Percentiles rank a stretch among this genome's conserved stretches.
Evolutionary conservation across 495 filamentous ascomycete genomes (phyloP).

Genomic region (Xylaria castorea): DNA sequence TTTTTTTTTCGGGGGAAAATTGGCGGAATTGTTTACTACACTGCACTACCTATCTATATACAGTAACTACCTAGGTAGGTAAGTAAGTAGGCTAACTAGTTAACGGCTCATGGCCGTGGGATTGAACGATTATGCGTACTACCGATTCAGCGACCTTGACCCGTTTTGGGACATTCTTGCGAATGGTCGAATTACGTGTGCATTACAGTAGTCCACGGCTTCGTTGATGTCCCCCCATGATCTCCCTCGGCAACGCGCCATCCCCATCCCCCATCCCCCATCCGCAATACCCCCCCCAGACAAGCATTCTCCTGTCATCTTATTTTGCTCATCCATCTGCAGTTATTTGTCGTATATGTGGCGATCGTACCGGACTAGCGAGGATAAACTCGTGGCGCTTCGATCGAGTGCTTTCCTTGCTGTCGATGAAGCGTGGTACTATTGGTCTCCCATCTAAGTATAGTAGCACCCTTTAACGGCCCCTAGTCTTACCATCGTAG

Average conservation of each 20-base stretch:
- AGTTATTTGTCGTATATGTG: background rate
- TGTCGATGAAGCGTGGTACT: background rate
- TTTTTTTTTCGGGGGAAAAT: background rate
- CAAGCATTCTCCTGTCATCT: conserved; percentile 15
- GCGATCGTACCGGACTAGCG: background rate
- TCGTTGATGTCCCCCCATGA: background rate
- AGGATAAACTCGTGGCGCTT: background rate
- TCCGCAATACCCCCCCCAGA: too few species aligned
- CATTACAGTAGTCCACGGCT: background rate
- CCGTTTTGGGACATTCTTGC: conserved; percentile 30
- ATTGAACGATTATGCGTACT: conserved; percentile 1
- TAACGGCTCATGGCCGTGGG: conserved; percentile 2
- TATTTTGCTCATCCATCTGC: background rate
- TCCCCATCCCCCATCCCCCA: background rate
- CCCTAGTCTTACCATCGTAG: background rate
- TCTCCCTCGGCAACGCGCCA: background rate
- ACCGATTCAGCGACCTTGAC: background rate
- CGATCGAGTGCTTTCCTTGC: background rate
- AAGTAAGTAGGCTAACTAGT: background rate
- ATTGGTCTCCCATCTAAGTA: background rate
- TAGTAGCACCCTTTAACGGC: background rate
- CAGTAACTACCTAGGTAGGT: too few species aligned
- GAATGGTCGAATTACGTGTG: conserved; percentile 2
- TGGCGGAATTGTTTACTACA: background rate
- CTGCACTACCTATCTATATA: background rate